Evolutionary conservation across 2,329 filamentous ascomycete genomes (phyloP), one percentile per base, ranked within the genome.

Genomic region (Colletotrichum melonis): DNA sequence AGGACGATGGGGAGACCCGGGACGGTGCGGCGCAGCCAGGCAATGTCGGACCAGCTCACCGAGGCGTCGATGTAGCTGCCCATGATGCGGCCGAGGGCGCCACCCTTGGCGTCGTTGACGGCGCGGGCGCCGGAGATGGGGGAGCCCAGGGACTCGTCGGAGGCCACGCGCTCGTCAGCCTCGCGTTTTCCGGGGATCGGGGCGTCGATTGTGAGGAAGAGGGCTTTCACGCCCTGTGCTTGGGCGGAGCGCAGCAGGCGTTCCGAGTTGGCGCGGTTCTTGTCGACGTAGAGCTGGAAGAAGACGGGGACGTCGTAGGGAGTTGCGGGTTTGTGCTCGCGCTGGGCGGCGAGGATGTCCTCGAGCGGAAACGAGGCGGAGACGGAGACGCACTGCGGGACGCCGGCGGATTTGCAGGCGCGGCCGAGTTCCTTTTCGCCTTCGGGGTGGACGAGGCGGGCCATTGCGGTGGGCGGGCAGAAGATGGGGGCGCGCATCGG

Each of bases 221-320:
- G 81, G 5, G 86, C 89, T 69, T 86, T 85, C 14, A 88, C 84
- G 1, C 88, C 87, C 1, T 85, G 78, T 38, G 80, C 79, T 7
- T 84, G 82, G 1, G 89, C 87, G 24, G 85, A 79, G 12, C 77
- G 79, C 2, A 92, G 79, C 1, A 91, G 79, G 1, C 81, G 81
- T 74, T 87, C 86, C 19, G 88, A 88, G 70, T 89, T 87, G 9
- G 78, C 68, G 0, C 89, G 83, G 74, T 90, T 83, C 76, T 87
- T 88, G 79, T 91, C 87, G 63, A 92, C 88, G 76, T 92, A 92
- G 6, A 92, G 83, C 78, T 92, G 90, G 77, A 91, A 91, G 82
- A 91, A 90, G 67, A 87, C 76, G 5, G 79, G 80, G 1, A 72
- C 72, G 14, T 75, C 79, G 68, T 85, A 81, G 35, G 73, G 69